These are phyloP conservation scores for Cystobasidium ongulense DNA, from an alignment of 768 basidiomycete species.

Conservation along the genomic window DNA sequence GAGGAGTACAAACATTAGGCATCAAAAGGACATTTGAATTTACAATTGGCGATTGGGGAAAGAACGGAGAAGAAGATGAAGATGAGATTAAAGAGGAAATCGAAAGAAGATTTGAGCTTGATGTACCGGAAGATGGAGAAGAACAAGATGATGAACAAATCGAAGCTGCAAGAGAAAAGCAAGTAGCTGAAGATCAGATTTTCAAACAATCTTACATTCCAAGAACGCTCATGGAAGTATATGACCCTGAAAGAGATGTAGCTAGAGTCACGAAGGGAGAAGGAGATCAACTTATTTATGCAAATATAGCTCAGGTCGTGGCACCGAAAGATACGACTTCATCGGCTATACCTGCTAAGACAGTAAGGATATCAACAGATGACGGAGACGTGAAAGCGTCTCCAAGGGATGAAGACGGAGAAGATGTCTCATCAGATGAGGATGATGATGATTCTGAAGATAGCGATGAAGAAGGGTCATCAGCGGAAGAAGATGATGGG, in stretches of 20 bases:
- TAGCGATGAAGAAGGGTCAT: slow-evolving; percentile 54
- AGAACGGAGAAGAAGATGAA: slow-evolving; percentile 34
- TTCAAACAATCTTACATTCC: slow-evolving; percentile 91
- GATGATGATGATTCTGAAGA: slow-evolving; percentile 46
- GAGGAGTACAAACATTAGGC: slow-evolving; percentile 68
- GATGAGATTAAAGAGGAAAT: slow-evolving; percentile 32
- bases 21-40: slow-evolving; percentile 80
- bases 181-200: slow-evolving; percentile 65
- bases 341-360: neutral
- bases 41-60: slow-evolving; percentile 50
- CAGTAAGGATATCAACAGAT: neutral
- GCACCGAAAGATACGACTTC: slow-evolving; percentile 11
- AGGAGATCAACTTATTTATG: slow-evolving; percentile 70
- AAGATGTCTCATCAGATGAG: slow-evolving; percentile 43
- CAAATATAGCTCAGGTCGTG: slow-evolving; percentile 68
- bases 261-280: slow-evolving; percentile 64
- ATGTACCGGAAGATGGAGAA: neutral
- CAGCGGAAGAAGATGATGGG: slow-evolving; percentile 47
- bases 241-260: slow-evolving; percentile 88
- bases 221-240: slow-evolving; percentile 79
- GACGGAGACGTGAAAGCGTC: neutral
- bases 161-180: slow-evolving; percentile 44
- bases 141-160: slow-evolving; percentile 39
- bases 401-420: slow-evolving; percentile 40
- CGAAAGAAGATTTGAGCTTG: slow-evolving; percentile 35